phyloP scores from a whole-genome alignment of 352 stramenopile species.

The Peronospora destructor region DNA sequence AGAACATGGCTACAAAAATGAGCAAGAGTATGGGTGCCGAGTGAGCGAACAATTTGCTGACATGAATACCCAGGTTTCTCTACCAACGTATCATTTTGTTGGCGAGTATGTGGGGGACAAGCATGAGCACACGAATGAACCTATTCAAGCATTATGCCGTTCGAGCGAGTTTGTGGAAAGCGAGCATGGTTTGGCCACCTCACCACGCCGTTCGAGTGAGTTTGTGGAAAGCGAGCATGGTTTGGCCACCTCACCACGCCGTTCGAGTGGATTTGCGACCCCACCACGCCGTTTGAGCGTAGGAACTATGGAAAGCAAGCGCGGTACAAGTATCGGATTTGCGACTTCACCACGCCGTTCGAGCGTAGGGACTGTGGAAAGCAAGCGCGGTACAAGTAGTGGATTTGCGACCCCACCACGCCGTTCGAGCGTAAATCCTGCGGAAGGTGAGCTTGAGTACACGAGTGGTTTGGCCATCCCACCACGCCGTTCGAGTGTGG shows the following conservation, averaged over 20 bases:
- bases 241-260: neutral
- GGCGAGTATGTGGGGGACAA: slow-evolving; percentile 6
- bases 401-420: neutral
- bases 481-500: neutral
- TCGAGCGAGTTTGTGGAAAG: slow-evolving; percentile 3
- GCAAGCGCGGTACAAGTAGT: neutral
- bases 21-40: slow-evolving; percentile 1
- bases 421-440: slow-evolving; percentile 6
- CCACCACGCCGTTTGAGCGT: slow-evolving; percentile 4
- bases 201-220: slow-evolving; percentile 2
- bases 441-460: neutral
- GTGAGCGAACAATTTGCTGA: slow-evolving; percentile 20
- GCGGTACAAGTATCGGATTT: neutral
- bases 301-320: neutral
- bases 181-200: neutral
- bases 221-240: neutral
- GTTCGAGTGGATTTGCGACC: neutral
- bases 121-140: neutral
- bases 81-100: slow-evolving; percentile 1
- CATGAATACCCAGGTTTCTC: neutral
- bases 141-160: neutral
- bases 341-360: neutral
- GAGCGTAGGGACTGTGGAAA: neutral
- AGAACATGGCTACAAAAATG: slow-evolving; percentile 7
- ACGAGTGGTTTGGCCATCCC: neutral